These are phyloP conservation scores for Butyriboletus regius DNA, from an alignment of 1,284 basidiomycete genomes.

Conservation along the genomic window DNA sequence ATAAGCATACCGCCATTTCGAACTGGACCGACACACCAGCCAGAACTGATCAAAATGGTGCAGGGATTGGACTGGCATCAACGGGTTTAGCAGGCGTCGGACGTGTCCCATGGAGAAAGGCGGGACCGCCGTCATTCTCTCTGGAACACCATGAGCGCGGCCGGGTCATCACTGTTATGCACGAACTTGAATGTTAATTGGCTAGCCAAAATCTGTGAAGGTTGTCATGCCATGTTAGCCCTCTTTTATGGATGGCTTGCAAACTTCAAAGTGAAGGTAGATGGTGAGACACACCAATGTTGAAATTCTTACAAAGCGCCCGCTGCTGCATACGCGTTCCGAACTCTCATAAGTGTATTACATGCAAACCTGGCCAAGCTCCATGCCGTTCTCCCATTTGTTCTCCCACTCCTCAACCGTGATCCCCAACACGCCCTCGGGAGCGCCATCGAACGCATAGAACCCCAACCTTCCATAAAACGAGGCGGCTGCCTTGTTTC, in stretches of 20 bases:
- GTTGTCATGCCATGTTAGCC: not conserved
- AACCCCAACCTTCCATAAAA: slow-evolving; percentile 29
- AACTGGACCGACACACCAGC: slow-evolving; percentile 15
- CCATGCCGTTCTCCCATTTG: slow-evolving; percentile 7
- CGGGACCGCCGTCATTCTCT: slow-evolving; percentile 1
- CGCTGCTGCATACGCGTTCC: not conserved
- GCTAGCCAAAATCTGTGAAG: not conserved
- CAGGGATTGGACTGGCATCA: not conserved
- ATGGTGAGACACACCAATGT: not conserved
- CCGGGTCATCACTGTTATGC: not conserved
- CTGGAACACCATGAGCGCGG: not conserved
- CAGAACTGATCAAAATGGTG: slow-evolving; percentile 2
- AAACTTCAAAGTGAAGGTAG: not conserved
- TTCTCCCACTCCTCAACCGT: slow-evolving; percentile 29
- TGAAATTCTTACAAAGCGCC: not conserved
- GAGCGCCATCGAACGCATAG: slow-evolving; percentile 19
- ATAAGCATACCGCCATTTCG: slow-evolving; percentile 18
- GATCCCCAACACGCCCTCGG: slow-evolving; percentile 27
- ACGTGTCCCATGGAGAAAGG: not conserved
- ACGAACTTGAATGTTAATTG: not conserved
- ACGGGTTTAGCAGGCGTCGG: not conserved
- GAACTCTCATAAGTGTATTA: not conserved
- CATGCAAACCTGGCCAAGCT: not conserved
- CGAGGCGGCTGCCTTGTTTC: slow-evolving; percentile 20
- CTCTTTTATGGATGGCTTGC: not conserved